phyloP scores from a whole-genome alignment of 2,329 filamentous ascomycete genomes.

The Cladosporium cucumerinum region DNA sequence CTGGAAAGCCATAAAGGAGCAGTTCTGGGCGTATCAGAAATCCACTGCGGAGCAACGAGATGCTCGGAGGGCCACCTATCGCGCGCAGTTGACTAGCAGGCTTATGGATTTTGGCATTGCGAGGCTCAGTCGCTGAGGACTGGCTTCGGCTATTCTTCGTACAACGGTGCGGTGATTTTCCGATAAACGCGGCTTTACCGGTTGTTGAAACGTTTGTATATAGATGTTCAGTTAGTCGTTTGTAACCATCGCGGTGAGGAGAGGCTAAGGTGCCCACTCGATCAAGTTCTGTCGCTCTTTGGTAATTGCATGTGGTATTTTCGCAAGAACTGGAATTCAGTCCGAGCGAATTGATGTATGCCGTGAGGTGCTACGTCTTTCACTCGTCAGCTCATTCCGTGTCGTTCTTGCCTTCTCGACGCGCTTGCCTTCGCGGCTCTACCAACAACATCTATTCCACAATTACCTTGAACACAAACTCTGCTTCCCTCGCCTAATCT shows the following conservation, averaged over 20 bases:
- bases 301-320: too few relatives aligned
- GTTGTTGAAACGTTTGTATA: neutral
- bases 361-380: too few relatives aligned
- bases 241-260: neutral
- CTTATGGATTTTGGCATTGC: conserved; percentile 12
- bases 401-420: too few relatives aligned
- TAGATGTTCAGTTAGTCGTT: neutral
- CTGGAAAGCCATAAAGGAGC: conserved; percentile 40
- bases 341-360: too few relatives aligned
- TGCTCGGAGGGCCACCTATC: conserved; percentile 5
- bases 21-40: conserved; percentile 39
- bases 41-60: conserved; percentile 21
- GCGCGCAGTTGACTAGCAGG: conserved; percentile 16
- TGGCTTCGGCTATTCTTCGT: neutral
- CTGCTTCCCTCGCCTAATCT: too few relatives aligned
- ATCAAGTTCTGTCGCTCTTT: neutral
- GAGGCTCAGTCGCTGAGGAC: conserved; percentile 3
- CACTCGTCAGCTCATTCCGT: too few relatives aligned
- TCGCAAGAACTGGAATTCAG: too few relatives aligned
- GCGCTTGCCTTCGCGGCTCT: too few relatives aligned
- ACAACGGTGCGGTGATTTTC: too few relatives aligned
- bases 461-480: too few relatives aligned
- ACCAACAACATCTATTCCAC: too few relatives aligned
- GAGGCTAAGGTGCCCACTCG: neutral
- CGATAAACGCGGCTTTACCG: too few relatives aligned